Percentiles rank a stretch among this genome's conserved stretches.
phyloP scores from a whole-genome alignment of 495 filamentous ascomycete species.

The Oleoguttula mirabilis region DNA sequence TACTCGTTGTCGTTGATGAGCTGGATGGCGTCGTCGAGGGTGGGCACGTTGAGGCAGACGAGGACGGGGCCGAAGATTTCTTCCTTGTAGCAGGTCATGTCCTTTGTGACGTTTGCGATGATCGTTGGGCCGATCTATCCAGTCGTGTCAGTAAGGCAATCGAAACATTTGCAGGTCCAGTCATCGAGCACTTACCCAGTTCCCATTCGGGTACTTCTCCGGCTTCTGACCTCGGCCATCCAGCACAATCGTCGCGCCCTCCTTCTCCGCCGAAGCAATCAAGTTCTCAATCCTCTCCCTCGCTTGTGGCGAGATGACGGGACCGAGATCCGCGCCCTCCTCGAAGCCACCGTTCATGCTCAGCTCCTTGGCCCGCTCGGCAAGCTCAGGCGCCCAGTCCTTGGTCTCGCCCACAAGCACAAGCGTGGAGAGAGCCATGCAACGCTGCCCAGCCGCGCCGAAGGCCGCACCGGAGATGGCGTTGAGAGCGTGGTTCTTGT shows the following conservation, averaged over 20 bases:
- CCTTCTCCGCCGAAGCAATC: constrained; percentile 78
- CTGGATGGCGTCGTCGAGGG: constrained; percentile 63
- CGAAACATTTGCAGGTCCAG: neutral
- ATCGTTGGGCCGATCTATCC: constrained; percentile 74
- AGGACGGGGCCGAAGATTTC: constrained; percentile 97
- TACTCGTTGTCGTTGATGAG: constrained; percentile 59
- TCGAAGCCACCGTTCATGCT: constrained; percentile 93
- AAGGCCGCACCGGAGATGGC: constrained; percentile 92
- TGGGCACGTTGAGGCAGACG: constrained; percentile 70
- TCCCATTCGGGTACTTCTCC: constrained; percentile 88
- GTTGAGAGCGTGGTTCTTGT: constrained; percentile 95
- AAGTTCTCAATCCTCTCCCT: constrained; percentile 81
- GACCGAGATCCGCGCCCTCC: constrained; percentile 85
- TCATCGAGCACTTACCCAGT: constrained; percentile 54
- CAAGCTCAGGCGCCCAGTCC: constrained; percentile 83
- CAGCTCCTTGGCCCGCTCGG: constrained; percentile 80
- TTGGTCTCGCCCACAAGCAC: constrained; percentile 93
- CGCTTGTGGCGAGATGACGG: constrained; percentile 86
- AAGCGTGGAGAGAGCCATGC: constrained; percentile 90
- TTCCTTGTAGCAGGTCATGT: constrained; percentile 90
- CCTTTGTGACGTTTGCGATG: constrained; percentile 79
- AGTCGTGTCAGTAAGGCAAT: constrained; percentile 9
- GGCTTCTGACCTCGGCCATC: constrained; percentile 85
- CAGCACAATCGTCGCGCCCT: constrained; percentile 89
- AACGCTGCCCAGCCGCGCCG: constrained; percentile 91